Percentiles rank a stretch among this genome's conserved stretches.
Conservation (phyloP, 768 basidiomycete species). For the Dioszegia aurantiaca region DNA sequence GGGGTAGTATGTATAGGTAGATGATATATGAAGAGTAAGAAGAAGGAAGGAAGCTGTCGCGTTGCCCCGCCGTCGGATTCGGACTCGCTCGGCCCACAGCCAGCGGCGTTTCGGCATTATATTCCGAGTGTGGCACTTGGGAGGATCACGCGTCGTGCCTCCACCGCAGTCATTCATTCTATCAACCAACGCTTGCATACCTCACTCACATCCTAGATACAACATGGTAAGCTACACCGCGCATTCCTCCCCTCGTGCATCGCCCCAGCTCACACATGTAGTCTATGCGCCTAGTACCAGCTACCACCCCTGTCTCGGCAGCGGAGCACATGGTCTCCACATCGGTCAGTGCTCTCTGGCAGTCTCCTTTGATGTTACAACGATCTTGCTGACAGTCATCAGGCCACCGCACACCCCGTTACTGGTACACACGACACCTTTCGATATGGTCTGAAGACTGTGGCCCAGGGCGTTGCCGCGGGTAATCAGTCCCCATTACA, state of each 20-base stretch:
- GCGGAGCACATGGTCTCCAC: constrained; percentile 38
- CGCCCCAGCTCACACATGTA: constrained; percentile 6
- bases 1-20: constrained; percentile 2
- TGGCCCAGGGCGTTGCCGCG: constrained; percentile 70
- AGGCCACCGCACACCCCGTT: constrained; percentile 53
- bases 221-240: constrained; percentile 11
- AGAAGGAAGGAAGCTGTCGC: not conserved
- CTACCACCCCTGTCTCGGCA: constrained; percentile 28
- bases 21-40: not conserved
- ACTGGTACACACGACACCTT: constrained; percentile 86
- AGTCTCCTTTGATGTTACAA: not conserved
- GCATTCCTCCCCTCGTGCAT: not conserved
- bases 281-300: constrained; percentile 29
- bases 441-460: constrained; percentile 74
- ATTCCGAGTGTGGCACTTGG: constrained; percentile 21
- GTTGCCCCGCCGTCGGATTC: not conserved
- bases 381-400: not conserved
- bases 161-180: not conserved
- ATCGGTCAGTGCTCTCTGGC: constrained; percentile 30
- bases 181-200: constrained; percentile 8
- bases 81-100: not conserved
- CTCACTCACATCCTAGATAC: not conserved
- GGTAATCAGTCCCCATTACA: constrained; percentile 59
- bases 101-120: constrained; percentile 4
- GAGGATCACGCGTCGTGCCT: not conserved